Conservation (phyloP, 495 filamentous ascomycete genomes). For the Chaetomidium leptoderma region DNA sequence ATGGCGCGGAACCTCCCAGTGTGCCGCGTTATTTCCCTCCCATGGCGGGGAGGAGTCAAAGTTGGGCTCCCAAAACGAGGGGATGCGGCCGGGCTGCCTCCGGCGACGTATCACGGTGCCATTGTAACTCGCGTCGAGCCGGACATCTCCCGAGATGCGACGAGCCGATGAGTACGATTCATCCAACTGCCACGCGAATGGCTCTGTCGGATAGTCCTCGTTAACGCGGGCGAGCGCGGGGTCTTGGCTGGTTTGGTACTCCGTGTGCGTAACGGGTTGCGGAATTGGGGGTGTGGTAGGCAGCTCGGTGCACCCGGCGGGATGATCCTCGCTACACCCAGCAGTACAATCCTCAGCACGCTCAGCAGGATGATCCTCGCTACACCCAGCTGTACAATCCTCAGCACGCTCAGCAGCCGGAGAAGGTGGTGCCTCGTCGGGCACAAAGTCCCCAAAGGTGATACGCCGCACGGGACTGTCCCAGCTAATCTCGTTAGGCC, state of each 20-base stretch:
- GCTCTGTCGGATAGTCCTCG: not conserved
- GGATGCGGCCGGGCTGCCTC: not conserved
- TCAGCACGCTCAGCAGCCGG: not conserved
- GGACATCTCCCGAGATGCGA: slow-evolving; percentile 2
- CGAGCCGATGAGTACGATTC: not conserved
- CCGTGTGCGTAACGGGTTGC: not conserved
- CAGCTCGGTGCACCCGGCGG: not conserved
- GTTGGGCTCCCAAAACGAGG: not conserved
- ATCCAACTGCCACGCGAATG: not conserved
- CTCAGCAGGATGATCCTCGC: not conserved
- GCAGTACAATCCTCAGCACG: too few species aligned
- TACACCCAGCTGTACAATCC: too few species aligned
- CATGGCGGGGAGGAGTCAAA: not conserved
- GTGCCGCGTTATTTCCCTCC: not conserved
- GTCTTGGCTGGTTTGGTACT: too few species aligned
- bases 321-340: not conserved
- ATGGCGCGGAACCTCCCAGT: too few species aligned
- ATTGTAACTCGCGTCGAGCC: not conserved
- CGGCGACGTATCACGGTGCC: slow-evolving; percentile 6
- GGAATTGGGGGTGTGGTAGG: too few species aligned
- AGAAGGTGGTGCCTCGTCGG: not conserved
- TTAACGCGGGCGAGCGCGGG: not conserved
- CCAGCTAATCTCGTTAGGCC: not conserved
- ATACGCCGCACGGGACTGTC: not conserved
- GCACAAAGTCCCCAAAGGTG: not conserved